Evolutionary conservation across 192 early-diverging fungal species (phyloP).

Genomic region (Podila verticillata): DNA sequence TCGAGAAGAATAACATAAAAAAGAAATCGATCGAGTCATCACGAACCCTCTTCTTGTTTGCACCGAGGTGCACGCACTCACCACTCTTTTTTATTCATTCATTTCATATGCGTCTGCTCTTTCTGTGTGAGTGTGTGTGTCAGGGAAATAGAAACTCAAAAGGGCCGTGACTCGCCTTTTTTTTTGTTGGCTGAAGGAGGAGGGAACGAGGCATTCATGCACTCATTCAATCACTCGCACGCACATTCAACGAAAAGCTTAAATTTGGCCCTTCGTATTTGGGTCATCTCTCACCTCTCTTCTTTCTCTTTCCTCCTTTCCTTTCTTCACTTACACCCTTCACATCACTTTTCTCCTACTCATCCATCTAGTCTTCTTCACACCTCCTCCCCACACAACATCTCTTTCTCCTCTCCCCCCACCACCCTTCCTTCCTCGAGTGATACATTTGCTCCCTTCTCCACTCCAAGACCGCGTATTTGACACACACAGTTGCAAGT

Average conservation of each 20-base stretch:
- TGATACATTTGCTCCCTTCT: not conserved
- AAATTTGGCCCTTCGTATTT: not conserved
- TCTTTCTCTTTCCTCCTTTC: not conserved
- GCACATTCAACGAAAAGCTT: not conserved
- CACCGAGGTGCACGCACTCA: too few relatives aligned
- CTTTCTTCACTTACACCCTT: not conserved
- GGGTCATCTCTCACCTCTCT: slow-evolving; percentile 1
- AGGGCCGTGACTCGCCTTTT: not conserved
- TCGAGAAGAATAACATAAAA: too few relatives aligned
- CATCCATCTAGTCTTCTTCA: too few relatives aligned
- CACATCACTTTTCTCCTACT: not conserved
- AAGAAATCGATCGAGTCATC: too few relatives aligned
- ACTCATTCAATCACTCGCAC: not conserved
- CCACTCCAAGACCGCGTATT: not conserved
- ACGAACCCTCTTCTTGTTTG: too few relatives aligned
- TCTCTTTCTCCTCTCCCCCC: not conserved
- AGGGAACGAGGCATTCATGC: not conserved
- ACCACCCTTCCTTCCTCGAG: not conserved
- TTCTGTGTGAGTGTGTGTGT: not conserved
- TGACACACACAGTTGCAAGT: not conserved
- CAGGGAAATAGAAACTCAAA: not conserved
- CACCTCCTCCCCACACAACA: not conserved
- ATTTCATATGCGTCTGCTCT: not conserved
- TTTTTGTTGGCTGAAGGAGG: not conserved
- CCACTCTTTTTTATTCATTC: too few relatives aligned